Evolutionary conservation across 305 asterid species (phyloP).

Genomic region (Solanum hybrid): DNA sequence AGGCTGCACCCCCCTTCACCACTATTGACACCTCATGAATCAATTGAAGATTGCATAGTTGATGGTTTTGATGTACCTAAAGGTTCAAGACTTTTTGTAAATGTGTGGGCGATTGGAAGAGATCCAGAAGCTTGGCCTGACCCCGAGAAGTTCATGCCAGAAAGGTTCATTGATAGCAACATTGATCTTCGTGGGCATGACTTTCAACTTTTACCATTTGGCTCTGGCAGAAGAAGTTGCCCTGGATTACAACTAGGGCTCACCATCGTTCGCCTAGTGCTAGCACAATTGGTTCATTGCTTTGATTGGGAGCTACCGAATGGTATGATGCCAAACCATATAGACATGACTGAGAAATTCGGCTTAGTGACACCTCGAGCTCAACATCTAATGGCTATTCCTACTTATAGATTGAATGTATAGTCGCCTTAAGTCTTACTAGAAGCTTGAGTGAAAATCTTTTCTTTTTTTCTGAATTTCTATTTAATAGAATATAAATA

Average conservation of each 20-base stretch:
- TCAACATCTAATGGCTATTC: neutral
- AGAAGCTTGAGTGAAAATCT: neutral
- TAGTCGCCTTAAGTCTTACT: neutral
- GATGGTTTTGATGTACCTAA: constrained; percentile 30
- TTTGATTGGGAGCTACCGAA: constrained; percentile 33
- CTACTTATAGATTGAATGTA: neutral
- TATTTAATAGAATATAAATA: neutral
- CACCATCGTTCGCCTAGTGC: constrained; percentile 23
- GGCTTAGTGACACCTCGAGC: neutral
- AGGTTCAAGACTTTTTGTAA: neutral
- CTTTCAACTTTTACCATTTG: constrained; percentile 17
- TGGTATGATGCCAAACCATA: neutral
- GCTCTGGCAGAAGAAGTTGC: neutral
- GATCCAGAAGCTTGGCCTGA: constrained; percentile 24
- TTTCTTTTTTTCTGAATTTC: neutral
- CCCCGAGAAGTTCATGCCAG: constrained; percentile 38
- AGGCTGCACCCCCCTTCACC: neutral
- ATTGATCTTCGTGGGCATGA: constrained; percentile 36
- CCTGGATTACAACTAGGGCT: constrained; percentile 45
- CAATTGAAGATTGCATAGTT: constrained; percentile 1
- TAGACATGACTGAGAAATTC: neutral
- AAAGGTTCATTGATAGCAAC: constrained; percentile 32
- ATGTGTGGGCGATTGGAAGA: neutral
- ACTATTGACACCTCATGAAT: neutral
- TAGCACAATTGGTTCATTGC: constrained; percentile 40